Evolutionary conservation across 2,329 filamentous ascomycete genomes (phyloP).

Genomic region (Sporothrix phasma): DNA sequence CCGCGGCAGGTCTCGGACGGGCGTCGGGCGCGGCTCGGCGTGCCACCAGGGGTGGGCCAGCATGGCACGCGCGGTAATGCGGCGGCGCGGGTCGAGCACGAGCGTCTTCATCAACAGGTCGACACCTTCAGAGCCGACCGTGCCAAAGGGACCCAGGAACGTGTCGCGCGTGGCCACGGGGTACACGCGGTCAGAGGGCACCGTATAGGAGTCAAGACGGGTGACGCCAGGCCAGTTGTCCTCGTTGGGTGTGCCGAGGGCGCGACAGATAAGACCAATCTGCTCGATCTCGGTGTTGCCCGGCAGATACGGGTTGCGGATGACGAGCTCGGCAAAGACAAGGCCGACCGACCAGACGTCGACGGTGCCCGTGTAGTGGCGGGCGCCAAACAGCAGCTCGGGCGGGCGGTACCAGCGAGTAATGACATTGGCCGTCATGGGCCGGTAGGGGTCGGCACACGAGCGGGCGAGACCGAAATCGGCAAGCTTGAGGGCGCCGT

Average conservation of each 20-base stretch:
- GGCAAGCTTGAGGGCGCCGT: slow-evolving; percentile 88
- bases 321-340: slow-evolving; percentile 84
- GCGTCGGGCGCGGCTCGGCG: slow-evolving; percentile 70
- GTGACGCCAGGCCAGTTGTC: slow-evolving; percentile 92
- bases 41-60: slow-evolving; percentile 82
- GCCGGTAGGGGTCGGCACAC: slow-evolving; percentile 78
- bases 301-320: slow-evolving; percentile 72
- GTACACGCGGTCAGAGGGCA: slow-evolving; percentile 43
- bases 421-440: slow-evolving; percentile 92
- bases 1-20: slow-evolving; percentile 68
- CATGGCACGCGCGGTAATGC: slow-evolving; percentile 67
- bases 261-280: slow-evolving; percentile 71
- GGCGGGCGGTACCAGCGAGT: slow-evolving; percentile 95
- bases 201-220: slow-evolving; percentile 69
- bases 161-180: slow-evolving; percentile 57
- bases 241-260: slow-evolving; percentile 83
- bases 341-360: slow-evolving; percentile 91
- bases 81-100: slow-evolving; percentile 73
- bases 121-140: slow-evolving; percentile 71
- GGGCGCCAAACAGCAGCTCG: slow-evolving; percentile 83
- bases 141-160: slow-evolving; percentile 68
- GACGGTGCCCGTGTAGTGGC: slow-evolving; percentile 80
- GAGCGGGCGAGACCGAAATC: slow-evolving; percentile 91
- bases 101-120: slow-evolving; percentile 83
- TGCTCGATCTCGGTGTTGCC: slow-evolving; percentile 81